These are phyloP conservation scores for Ophiostoma himal-ulmi DNA, from an alignment of 2,329 filamentous ascomycete species.

Conservation along the genomic window DNA sequence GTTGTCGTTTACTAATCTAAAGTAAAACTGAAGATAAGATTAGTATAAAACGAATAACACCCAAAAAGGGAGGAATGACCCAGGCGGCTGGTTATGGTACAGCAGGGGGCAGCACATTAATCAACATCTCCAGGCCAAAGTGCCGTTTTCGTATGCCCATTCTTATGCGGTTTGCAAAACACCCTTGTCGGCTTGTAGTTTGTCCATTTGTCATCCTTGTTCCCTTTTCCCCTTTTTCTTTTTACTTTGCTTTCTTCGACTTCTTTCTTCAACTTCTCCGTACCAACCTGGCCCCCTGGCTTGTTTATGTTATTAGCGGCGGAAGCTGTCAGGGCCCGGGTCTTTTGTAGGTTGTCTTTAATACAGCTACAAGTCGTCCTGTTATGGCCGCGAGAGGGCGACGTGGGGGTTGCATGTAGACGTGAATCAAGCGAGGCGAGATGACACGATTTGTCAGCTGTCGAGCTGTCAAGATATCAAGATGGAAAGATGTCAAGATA, in stretches of 20 bases:
- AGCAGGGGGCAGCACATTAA: not conserved
- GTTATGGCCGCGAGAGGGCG: constrained; percentile 2
- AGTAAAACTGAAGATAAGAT: too few species aligned
- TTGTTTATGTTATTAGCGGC: not conserved
- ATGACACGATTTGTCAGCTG: not conserved
- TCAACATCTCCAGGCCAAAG: not conserved
- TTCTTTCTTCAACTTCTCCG: too few species aligned
- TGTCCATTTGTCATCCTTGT: not conserved
- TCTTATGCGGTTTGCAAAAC: not conserved
- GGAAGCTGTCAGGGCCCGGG: not conserved
- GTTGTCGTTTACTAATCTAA: too few species aligned
- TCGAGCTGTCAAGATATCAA: too few species aligned
- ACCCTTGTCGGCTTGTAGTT: not conserved
- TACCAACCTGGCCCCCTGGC: not conserved
- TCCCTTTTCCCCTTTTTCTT: not conserved
- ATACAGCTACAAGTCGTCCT: not conserved
- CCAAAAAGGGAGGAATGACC: too few species aligned
- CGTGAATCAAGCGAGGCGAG: not conserved
- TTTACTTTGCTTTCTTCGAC: not conserved
- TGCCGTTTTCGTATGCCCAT: not conserved
- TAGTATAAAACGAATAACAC: too few species aligned
- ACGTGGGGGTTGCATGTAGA: constrained; percentile 7
- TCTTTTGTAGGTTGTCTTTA: not conserved
- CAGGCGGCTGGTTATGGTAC: not conserved
- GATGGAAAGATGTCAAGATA: not conserved